A percentile compares a stretch with the other conserved stretches of the same genome.
Evolutionary conservation across 2,329 filamentous ascomycete genomes (phyloP).

Genomic region (Lomentospora prolificans): DNA sequence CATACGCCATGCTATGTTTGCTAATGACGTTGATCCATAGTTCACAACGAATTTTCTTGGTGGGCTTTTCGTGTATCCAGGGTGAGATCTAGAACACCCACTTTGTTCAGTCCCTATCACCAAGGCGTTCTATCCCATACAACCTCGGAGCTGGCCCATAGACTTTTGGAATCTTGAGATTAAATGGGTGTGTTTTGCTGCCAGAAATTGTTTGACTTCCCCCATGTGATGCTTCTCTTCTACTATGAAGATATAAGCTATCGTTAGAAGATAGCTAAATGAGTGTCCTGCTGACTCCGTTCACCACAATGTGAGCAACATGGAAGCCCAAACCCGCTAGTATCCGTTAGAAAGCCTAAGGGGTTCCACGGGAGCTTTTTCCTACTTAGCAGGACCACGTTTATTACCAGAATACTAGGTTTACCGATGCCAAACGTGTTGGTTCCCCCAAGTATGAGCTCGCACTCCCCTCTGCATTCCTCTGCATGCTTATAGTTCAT

Average conservation of each 20-base stretch:
- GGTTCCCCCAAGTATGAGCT: constrained; percentile 31
- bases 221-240: constrained; percentile 43
- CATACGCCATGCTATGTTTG: too few species aligned
- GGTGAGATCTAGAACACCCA: constrained; percentile 30
- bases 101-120: constrained; percentile 30
- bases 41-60: constrained; percentile 23
- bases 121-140: constrained; percentile 35
- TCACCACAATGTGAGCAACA: constrained; percentile 36
- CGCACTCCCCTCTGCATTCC: neutral
- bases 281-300: neutral
- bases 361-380: constrained; percentile 55
- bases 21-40: neutral
- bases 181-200: constrained; percentile 41
- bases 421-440: constrained; percentile 49
- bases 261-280: neutral
- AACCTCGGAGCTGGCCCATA: constrained; percentile 35
- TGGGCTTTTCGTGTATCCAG: constrained; percentile 38
- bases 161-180: constrained; percentile 41
- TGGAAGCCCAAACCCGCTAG: constrained; percentile 45
- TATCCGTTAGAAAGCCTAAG: constrained; percentile 47
- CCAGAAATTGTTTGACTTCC: constrained; percentile 43
- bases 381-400: constrained; percentile 44
- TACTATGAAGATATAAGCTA: constrained; percentile 42
- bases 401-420: constrained; percentile 43
- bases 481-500: too few species aligned